phyloP scores from a whole-genome alignment of 306 rosid genomes.

The Acacia acuminata region DNA sequence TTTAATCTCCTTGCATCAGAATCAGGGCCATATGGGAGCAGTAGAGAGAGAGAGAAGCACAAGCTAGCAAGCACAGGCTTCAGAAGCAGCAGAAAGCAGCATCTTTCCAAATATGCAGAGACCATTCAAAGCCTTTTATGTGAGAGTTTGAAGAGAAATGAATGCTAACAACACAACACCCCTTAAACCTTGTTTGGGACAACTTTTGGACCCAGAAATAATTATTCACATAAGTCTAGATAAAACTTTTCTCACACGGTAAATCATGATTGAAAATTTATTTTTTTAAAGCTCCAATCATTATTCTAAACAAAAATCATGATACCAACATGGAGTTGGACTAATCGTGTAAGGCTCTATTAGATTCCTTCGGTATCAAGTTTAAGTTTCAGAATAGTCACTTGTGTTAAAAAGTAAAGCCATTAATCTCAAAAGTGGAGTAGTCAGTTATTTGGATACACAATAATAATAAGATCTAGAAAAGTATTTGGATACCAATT shows the following conservation, averaged over 20 bases:
- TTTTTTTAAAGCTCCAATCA: no score
- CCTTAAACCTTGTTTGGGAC: no score
- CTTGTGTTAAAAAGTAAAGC: no score
- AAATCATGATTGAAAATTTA: no score
- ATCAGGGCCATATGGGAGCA: constrained; percentile 64
- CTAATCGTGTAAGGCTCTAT: no score
- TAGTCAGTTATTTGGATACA: no score
- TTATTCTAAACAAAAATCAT: not conserved
- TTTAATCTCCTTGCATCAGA: constrained; percentile 46
- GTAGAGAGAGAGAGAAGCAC: constrained; percentile 32
- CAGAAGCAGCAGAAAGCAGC: constrained; percentile 35
- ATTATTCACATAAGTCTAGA: no score
- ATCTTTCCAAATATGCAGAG: constrained; percentile 70
- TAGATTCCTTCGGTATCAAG: no score
- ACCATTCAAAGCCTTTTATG: constrained; percentile 59
- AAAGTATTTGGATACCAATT: rapidly evolving
- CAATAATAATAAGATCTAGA: no score
- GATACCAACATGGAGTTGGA: no score
- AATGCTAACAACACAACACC: not conserved
- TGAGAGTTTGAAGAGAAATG: not conserved
- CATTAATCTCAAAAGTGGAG: rapidly evolving
- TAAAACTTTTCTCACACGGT: no score
- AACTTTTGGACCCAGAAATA: no score
- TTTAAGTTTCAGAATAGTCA: rapidly evolving
- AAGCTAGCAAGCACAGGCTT: constrained; percentile 4